Evolutionary conservation across 352 stramenopile genomes (phyloP).

Genomic region (Phytophthora melonis): DNA sequence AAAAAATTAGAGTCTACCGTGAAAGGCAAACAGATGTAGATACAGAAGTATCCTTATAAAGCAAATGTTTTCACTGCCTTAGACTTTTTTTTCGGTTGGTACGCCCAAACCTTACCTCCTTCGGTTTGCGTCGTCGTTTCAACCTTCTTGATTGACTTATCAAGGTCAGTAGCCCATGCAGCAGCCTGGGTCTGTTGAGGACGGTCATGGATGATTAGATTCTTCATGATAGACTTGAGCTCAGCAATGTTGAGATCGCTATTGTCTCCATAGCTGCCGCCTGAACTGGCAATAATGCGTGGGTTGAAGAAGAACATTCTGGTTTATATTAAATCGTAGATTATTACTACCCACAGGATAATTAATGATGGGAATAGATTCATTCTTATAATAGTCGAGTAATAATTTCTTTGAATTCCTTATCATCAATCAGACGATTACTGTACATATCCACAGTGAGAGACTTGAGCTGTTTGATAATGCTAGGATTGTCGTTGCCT

Average conservation of each 20-base stretch:
- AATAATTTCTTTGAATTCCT: slow-evolving; percentile 30
- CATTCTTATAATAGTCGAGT: too few relatives aligned
- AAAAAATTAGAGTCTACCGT: neutral
- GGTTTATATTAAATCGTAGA: too few relatives aligned
- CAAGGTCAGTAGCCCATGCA: slow-evolving; percentile 14
- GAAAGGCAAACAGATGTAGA: neutral
- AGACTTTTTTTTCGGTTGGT: slow-evolving; percentile 12
- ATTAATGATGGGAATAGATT: too few relatives aligned
- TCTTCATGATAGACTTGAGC: slow-evolving; percentile 24
- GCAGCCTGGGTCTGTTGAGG: slow-evolving; percentile 19
- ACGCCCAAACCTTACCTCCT: slow-evolving; percentile 5
- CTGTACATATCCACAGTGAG: slow-evolving; percentile 29
- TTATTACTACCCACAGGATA: too few relatives aligned
- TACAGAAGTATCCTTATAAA: slow-evolving; percentile 1
- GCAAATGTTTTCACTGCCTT: slow-evolving; percentile 10
- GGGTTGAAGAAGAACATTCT: slow-evolving; percentile 24
- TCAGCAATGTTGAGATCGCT: slow-evolving; percentile 14
- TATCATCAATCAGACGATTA: slow-evolving; percentile 28
- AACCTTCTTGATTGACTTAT: slow-evolving; percentile 1
- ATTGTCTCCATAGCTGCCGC: slow-evolving; percentile 23
- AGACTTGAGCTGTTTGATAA: slow-evolving; percentile 4
- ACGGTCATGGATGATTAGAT: slow-evolving; percentile 15
- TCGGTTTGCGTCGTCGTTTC: slow-evolving; percentile 6
- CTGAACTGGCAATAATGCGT: slow-evolving; percentile 9
- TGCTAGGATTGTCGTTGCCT: slow-evolving; percentile 22